A percentile compares a stretch with the other conserved stretches of the same genome.
These are phyloP conservation scores for Penicillium arizonense DNA, from an alignment of 495 filamentous ascomycete species.

Conservation along the genomic window DNA sequence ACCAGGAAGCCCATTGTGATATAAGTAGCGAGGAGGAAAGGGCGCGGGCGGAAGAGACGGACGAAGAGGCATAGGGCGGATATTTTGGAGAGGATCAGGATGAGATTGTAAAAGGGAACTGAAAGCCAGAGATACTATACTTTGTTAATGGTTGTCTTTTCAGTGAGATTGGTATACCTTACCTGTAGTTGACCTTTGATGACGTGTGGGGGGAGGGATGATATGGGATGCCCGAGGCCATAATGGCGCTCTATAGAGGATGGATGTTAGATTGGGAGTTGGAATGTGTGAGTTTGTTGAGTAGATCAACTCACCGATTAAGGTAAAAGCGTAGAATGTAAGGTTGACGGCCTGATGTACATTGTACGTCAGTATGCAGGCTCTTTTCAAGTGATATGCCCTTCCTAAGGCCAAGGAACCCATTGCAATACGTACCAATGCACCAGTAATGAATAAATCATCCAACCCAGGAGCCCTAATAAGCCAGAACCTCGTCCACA, in stretches of 20 bases:
- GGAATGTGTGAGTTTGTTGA: not conserved
- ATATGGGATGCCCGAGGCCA: constrained; percentile 10
- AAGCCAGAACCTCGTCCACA: constrained; percentile 31
- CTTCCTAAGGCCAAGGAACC: not conserved
- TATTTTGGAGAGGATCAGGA: constrained; percentile 44
- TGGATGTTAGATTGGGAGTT: constrained; percentile 3
- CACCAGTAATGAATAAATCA: constrained; percentile 29
- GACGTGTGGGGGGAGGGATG: not conserved
- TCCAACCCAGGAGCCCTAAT: constrained; percentile 35
- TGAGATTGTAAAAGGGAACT: constrained; percentile 40
- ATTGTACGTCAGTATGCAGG: not conserved
- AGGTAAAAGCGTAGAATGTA: constrained; percentile 23
- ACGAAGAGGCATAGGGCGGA: constrained; percentile 41
- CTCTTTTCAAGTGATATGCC: not conserved
- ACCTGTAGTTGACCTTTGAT: constrained; percentile 12
- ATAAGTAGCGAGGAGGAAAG: constrained; percentile 27
- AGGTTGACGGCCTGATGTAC: constrained; percentile 17
- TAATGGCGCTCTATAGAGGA: constrained; percentile 13
- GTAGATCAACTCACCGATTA: constrained; percentile 25
- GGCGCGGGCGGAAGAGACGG: constrained; percentile 36
- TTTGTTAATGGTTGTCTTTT: not conserved
- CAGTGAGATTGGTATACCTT: not conserved
- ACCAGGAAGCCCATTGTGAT: constrained; percentile 32
- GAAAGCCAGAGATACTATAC: constrained; percentile 36
- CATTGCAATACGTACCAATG: constrained; percentile 26